Conservation (phyloP, 306 rosid species). For the Gastrolobium bilobum region DNA sequence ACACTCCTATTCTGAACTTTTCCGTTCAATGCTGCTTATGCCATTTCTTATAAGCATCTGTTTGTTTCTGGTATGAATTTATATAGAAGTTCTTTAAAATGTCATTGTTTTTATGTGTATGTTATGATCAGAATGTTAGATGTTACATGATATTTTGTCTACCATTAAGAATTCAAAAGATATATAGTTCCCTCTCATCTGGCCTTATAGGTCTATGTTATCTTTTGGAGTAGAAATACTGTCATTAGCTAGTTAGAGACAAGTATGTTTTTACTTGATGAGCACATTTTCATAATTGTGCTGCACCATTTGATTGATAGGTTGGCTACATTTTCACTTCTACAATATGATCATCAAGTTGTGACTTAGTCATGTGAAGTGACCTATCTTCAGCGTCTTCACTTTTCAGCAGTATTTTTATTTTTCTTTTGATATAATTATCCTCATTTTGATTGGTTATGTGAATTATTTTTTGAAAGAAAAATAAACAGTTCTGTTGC, state of each 20-base stretch:
- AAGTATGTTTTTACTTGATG: constrained; percentile 30
- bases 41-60: constrained; percentile 22
- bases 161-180: neutral
- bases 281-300: constrained; percentile 9
- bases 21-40: constrained; percentile 31
- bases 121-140: constrained; percentile 31
- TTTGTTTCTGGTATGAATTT: constrained; percentile 35
- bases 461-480: constrained; percentile 31
- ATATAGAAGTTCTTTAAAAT: neutral
- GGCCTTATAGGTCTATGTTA: constrained; percentile 23
- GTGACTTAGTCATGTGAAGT: constrained; percentile 33
- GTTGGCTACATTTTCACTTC: constrained; percentile 23
- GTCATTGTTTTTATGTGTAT: constrained; percentile 10
- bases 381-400: constrained; percentile 20
- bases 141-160: neutral
- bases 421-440: neutral
- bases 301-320: constrained; percentile 29
- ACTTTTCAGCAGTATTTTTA: constrained; percentile 36
- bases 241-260: constrained; percentile 29
- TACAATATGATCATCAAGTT: constrained; percentile 12
- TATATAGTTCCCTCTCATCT: constrained; percentile 3
- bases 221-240: constrained; percentile 37
- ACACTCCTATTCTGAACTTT: constrained; percentile 15
- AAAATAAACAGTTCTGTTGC: neutral
- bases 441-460: constrained; percentile 31